These are phyloP conservation scores for Lithospermum erythrorhizon DNA, from an alignment of 257 asterid species.

Conservation along the genomic window DNA sequence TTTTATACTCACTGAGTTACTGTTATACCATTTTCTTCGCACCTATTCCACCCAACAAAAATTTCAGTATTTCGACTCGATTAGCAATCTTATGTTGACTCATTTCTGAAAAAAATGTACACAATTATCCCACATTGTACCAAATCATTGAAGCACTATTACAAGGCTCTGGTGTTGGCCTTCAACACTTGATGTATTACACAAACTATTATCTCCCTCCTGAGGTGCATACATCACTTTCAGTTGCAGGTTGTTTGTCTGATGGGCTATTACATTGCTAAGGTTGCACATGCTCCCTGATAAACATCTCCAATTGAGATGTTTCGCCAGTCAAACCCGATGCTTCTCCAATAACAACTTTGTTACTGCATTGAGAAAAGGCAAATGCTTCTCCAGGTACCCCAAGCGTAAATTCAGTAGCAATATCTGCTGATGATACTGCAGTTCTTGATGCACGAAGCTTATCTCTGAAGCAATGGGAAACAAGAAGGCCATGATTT, in stretches of 20 bases:
- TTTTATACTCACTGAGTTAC: too few relatives aligned
- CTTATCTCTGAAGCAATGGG: conserved; percentile 41
- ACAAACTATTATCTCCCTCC: not conserved
- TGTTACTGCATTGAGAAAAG: conserved; percentile 69
- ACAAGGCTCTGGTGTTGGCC: not conserved
- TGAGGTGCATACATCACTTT: not conserved
- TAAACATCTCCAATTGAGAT: conserved; percentile 59
- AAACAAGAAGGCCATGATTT: not conserved
- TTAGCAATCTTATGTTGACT: too few relatives aligned
- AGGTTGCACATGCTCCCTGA: conserved; percentile 54
- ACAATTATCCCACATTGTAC: not conserved
- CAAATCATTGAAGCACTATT: too few relatives aligned
- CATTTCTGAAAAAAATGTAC: not conserved
- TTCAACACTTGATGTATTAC: not conserved
- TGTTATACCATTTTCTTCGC: too few relatives aligned
- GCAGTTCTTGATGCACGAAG: conserved; percentile 82
- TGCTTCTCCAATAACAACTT: conserved; percentile 56
- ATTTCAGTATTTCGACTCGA: too few relatives aligned
- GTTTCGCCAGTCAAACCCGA: conserved; percentile 61
- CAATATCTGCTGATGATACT: conserved; percentile 69
- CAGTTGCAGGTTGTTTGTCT: not conserved
- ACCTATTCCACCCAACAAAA: too few relatives aligned
- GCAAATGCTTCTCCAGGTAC: conserved; percentile 63
- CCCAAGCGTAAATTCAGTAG: conserved; percentile 54
- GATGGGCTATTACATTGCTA: conserved; percentile 3